phyloP scores from a whole-genome alignment of 2,329 filamentous ascomycete species.

The Fusarium nematophilum region DNA sequence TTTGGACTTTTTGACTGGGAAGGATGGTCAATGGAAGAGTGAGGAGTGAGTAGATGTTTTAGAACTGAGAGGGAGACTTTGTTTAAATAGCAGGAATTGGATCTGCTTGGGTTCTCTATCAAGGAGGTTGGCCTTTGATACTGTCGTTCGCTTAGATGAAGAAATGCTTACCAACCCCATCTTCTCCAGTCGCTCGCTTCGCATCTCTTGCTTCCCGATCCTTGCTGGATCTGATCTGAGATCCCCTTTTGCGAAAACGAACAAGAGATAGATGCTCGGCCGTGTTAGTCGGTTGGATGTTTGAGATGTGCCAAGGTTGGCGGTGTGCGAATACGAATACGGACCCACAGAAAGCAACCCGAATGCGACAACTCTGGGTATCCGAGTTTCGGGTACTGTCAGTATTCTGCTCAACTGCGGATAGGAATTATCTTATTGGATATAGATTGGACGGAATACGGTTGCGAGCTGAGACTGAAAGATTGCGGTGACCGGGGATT shows the following conservation, averaged over 20 bases:
- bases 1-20: rapidly evolving
- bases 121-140: slow-evolving; percentile 9
- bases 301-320: neutral
- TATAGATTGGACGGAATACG: too few relatives aligned
- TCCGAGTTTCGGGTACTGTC: too few relatives aligned
- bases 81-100: slow-evolving; percentile 19
- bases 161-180: slow-evolving; percentile 2
- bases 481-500: too few relatives aligned
- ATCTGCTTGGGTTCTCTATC: too few relatives aligned
- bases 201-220: neutral
- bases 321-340: slow-evolving; percentile 27
- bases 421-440: neutral
- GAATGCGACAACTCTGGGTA: slow-evolving; percentile 25
- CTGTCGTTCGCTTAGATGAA: neutral
- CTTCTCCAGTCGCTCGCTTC: neutral
- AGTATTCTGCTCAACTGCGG: too few relatives aligned
- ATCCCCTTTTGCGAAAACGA: slow-evolving; percentile 31
- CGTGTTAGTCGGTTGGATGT: neutral
- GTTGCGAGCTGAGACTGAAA: too few relatives aligned
- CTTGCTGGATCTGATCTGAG: neutral
- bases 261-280: slow-evolving; percentile 14
- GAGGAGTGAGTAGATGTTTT: neutral
- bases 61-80: neutral
- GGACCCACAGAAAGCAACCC: slow-evolving; percentile 4
- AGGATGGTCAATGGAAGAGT: too few relatives aligned